Conservation (phyloP, 345 rosid species). For the Salix viminalis region DNA sequence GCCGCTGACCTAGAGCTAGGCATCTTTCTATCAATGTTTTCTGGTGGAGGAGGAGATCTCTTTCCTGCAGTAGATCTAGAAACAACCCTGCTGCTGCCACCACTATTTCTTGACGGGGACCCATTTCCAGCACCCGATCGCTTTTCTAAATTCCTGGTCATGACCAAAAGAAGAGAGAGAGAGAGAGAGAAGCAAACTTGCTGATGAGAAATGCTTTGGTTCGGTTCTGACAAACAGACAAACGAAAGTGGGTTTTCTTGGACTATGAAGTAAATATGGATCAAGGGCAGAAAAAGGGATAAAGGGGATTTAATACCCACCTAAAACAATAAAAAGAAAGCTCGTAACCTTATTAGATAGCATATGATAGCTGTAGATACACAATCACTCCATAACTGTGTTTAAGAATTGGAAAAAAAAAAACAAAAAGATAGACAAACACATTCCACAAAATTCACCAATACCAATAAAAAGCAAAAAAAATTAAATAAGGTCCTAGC, state of each 20-base stretch:
- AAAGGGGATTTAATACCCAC: constrained; percentile 17
- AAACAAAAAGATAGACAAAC: not conserved
- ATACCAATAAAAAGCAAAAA: not conserved
- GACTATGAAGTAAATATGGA: not conserved
- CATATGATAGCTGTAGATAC: not conserved
- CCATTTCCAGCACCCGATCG: constrained; percentile 39
- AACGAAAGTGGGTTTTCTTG: not conserved
- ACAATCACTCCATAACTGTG: not conserved
- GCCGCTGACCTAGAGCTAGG: constrained; percentile 13
- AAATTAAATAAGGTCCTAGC: not conserved
- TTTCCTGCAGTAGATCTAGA: constrained; percentile 52
- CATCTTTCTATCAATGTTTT: constrained; percentile 44
- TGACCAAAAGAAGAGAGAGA: not conserved
- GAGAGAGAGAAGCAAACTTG: not conserved
- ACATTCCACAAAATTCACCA: not conserved
- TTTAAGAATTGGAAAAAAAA: not conserved
- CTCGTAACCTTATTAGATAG: not conserved
- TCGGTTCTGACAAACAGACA: not conserved
- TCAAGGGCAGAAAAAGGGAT: not conserved
- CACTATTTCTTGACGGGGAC: constrained; percentile 45
- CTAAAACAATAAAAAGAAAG: constrained; percentile 11
- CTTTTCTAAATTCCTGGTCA: constrained; percentile 62
- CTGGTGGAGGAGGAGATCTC: constrained; percentile 48
- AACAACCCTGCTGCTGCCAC: constrained; percentile 28
- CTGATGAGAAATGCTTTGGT: constrained; percentile 1